These are phyloP conservation scores for Botrytis aclada DNA, from an alignment of 2,329 filamentous ascomycete species.

Conservation along the genomic window DNA sequence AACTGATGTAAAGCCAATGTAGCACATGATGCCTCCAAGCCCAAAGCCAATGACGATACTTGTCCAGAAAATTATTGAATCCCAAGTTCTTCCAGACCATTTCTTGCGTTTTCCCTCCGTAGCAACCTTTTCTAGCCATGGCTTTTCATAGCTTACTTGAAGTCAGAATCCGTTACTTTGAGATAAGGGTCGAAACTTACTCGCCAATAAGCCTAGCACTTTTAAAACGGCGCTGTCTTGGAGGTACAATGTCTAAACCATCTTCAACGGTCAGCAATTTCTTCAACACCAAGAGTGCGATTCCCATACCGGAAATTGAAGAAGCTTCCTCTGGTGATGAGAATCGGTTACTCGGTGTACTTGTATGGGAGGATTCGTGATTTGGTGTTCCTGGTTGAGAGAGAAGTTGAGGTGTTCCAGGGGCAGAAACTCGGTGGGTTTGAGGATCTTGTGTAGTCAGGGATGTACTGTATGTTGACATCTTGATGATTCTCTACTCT, in stretches of 20 bases:
- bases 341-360: slow-evolving; percentile 8
- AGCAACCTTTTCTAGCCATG: slow-evolving; percentile 19
- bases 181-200: slow-evolving; percentile 6
- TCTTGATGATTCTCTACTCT: background rate
- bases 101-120: slow-evolving; percentile 20
- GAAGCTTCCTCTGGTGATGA: slow-evolving; percentile 1
- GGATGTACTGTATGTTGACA: slow-evolving; percentile 10
- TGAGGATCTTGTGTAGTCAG: slow-evolving; percentile 11
- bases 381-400: slow-evolving; percentile 14
- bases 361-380: slow-evolving; percentile 3
- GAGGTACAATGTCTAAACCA: slow-evolving; percentile 2
- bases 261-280: background rate
- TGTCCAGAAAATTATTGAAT: slow-evolving; percentile 20
- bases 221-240: slow-evolving; percentile 21
- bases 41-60: slow-evolving; percentile 18
- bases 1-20: slow-evolving; percentile 14
- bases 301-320: slow-evolving; percentile 14
- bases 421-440: background rate
- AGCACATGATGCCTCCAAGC: slow-evolving; percentile 22
- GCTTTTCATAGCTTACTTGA: slow-evolving; percentile 23
- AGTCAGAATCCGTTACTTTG: background rate
- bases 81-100: slow-evolving; percentile 18
- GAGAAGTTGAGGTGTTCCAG: slow-evolving; percentile 2
- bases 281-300: background rate
- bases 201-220: slow-evolving; percentile 24